These are phyloP conservation scores for Aspergillus awamori DNA, from an alignment of 2,329 filamentous ascomycete genomes.

Conservation along the genomic window DNA sequence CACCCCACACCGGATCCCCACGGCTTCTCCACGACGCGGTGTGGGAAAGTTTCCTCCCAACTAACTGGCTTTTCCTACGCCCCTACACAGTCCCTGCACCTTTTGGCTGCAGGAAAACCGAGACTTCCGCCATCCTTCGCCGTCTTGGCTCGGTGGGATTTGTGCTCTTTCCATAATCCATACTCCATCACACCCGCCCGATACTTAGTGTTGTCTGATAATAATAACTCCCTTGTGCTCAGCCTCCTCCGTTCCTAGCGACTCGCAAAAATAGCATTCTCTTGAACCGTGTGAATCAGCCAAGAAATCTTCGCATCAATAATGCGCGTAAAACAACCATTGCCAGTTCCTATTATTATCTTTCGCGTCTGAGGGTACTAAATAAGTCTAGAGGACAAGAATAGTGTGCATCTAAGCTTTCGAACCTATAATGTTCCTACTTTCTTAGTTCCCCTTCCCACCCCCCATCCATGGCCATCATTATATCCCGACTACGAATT, in stretches of 20 bases:
- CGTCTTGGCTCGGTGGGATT: conserved; percentile 4
- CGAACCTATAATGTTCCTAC: not conserved
- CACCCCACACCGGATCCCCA: conserved; percentile 12
- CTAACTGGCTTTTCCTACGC: not conserved
- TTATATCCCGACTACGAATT: not conserved
- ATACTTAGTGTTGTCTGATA: not conserved
- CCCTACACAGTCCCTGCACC: not conserved
- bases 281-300: not conserved
- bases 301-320: not conserved
- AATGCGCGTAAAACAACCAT: not conserved
- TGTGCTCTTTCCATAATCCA: not conserved
- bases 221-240: not conserved
- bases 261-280: conserved; percentile 1
- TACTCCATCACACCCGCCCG: no score
- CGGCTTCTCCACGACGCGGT: conserved; percentile 1
- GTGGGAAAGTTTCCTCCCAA: conserved; percentile 2
- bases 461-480: not conserved
- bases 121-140: not conserved
- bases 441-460: not conserved
- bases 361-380: not conserved
- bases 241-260: not conserved
- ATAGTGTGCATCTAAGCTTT: not conserved
- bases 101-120: not conserved
- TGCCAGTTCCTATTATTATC: not conserved
- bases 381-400: not conserved